Base-by-base conservation (phyloP, 1,284 basidiomycete species). In the Sporisorium iseilematis-ciliati region DNA sequence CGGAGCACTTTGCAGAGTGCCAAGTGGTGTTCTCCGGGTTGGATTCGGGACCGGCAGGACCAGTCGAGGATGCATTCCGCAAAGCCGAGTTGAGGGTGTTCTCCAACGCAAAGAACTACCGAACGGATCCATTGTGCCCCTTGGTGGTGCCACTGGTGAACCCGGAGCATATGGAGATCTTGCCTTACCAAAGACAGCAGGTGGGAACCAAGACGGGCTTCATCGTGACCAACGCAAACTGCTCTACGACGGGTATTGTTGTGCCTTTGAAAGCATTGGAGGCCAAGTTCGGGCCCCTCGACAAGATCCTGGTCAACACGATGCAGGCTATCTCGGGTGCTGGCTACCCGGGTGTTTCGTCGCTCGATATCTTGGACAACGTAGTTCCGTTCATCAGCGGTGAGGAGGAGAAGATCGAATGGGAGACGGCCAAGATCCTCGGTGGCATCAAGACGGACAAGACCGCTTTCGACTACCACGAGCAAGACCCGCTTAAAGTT, bases 141-240 rank as follows among this genome's bases (percentile, higher is more conserved):
- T 91, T 99, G 84, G 91, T 98, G 86, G 97, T 99, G 8, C 97
- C 97, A 16, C 91, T 98, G 81, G 95, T 97, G 79, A 99, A 99
- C 87, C 89, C 94, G 0, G 88, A 88, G 7, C 97, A 99, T 86
- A 88, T 98, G 56, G 88, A 90, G 72, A 93, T 99, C 83, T 88
- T 99, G 78, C 89, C 89, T 0, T 91, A 94, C 83, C 97, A 99
- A 87, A 76, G 75, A 51, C 91, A 89, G 67, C 83, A 90, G 11
- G 87, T 82, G 50, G 60, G 60, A 23, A 90, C 91, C 33, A 68
- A 79, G 0, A 92, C 91, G 78, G 97, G 97, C 3, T 99, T 94
- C 88, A 96, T 99, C 85, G 91, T 99, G 73, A 96, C 94, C 63
- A 99, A 99, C 86, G 97, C 97, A 77, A 99, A 99, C 88, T 99